Conservation (phyloP, 2,329 filamentous ascomycete species). For the Fusarium sp. region DNA sequence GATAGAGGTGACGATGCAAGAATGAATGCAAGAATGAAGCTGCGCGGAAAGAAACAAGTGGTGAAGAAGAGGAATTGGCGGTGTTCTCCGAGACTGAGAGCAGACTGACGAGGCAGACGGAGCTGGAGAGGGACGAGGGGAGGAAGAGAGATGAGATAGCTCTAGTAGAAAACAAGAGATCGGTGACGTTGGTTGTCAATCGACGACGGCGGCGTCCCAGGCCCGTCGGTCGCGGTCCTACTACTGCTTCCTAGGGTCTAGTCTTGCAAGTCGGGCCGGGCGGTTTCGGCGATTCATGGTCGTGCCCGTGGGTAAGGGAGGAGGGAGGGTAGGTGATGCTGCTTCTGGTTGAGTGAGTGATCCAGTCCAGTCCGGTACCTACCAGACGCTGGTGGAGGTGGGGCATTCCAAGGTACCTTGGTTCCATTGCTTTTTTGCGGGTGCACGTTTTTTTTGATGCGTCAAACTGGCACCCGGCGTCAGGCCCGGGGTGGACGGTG, state of each 20-base stretch:
- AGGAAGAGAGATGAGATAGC: constrained; percentile 19
- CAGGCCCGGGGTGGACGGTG: constrained; percentile 18
- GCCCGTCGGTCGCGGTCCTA: constrained; percentile 16
- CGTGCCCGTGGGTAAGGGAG: constrained; percentile 7
- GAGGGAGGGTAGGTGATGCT: constrained; percentile 16
- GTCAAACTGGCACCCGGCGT: constrained; percentile 37
- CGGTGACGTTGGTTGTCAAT: constrained; percentile 42
- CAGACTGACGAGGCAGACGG: neutral
- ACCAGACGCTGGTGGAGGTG: constrained; percentile 21
- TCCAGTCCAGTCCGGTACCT: constrained; percentile 1
- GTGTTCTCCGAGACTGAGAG: constrained; percentile 2
- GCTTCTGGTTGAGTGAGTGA: constrained; percentile 18
- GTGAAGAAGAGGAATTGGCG: constrained; percentile 14
- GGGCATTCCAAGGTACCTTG: constrained; percentile 30
- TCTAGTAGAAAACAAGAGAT: constrained; percentile 1
- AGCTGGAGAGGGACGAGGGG: constrained; percentile 11
- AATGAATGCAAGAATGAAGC: constrained; percentile 8
- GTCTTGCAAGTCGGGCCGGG: constrained; percentile 37
- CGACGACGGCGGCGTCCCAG: constrained; percentile 44
- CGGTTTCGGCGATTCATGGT: constrained; percentile 45
- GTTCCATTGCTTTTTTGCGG: constrained; percentile 24
- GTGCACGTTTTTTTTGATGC: constrained; percentile 18
- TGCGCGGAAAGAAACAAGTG: constrained; percentile 9
- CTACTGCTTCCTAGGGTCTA: constrained; percentile 13
- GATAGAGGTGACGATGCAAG: neutral